Conservation (phyloP, 352 stramenopile genomes). For the Globisporangium megalacanthum region DNA sequence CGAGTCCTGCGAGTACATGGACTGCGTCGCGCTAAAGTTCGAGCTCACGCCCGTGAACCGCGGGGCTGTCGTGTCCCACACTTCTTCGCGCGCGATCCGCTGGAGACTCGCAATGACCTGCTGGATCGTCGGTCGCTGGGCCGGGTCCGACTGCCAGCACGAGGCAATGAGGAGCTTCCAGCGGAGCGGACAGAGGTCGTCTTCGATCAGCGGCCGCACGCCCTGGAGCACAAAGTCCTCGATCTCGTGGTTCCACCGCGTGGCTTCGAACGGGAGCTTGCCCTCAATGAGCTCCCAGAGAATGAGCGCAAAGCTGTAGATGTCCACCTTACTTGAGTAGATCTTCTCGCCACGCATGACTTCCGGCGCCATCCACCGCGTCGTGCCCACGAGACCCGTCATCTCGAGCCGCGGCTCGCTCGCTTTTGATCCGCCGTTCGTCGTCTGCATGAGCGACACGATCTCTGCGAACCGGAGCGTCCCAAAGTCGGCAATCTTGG, state of each 20-base stretch:
- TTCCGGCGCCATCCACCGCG: constrained; percentile 87
- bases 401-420: constrained; percentile 33
- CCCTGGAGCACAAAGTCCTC: constrained; percentile 75
- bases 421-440: constrained; percentile 25
- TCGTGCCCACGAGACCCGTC: constrained; percentile 85
- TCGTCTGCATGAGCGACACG: constrained; percentile 62
- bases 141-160: constrained; percentile 83
- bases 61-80: constrained; percentile 53
- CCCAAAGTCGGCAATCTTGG: constrained; percentile 90
- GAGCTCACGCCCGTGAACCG: constrained; percentile 50
- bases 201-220: constrained; percentile 55
- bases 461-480: constrained; percentile 84
- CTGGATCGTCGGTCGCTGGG: constrained; percentile 78
- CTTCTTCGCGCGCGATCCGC: constrained; percentile 73
- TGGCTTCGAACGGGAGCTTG: constrained; percentile 75
- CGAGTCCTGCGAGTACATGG: constrained; percentile 32
- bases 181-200: constrained; percentile 64
- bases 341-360: constrained; percentile 82
- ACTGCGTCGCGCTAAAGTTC: constrained; percentile 44
- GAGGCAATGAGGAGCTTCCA: constrained; percentile 74
- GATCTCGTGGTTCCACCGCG: constrained; percentile 83
- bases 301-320: constrained; percentile 85
- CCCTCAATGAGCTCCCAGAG: constrained; percentile 86
- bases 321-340: constrained; percentile 88
- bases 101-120: constrained; percentile 82